phyloP scores from a whole-genome alignment of 805 yeast genomes.

The Metschnikowia anglica region DNA sequence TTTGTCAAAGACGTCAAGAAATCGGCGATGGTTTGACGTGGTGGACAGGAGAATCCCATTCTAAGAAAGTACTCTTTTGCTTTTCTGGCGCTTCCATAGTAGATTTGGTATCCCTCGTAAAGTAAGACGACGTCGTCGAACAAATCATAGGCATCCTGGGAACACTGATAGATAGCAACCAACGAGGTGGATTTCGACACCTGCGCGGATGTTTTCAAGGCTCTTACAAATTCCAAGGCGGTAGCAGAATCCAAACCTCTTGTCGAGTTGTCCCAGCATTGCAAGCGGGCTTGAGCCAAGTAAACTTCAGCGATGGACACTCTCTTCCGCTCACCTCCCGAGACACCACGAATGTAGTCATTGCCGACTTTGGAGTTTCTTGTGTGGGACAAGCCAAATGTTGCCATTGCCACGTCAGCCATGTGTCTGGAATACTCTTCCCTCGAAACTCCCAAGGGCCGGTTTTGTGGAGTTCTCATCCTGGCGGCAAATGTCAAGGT shows the following conservation, averaged over 20 bases:
- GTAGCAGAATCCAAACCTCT: conserved; percentile 70
- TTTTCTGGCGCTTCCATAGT: conserved; percentile 50
- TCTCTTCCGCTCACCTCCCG: conserved; percentile 72
- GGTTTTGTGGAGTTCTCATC: conserved; percentile 58
- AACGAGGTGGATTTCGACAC: conserved; percentile 52
- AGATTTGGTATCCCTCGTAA: conserved; percentile 60
- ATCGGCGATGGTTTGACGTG: conserved; percentile 66
- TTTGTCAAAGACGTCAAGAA: conserved; percentile 65
- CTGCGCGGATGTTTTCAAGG: conserved; percentile 54
- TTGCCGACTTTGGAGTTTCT: conserved; percentile 59
- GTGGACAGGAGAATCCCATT: conserved; percentile 62
- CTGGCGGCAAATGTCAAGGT: conserved; percentile 60
- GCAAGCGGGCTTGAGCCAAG: conserved; percentile 45
- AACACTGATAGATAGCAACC: conserved; percentile 66
- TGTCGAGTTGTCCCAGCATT: conserved; percentile 68
- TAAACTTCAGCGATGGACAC: conserved; percentile 66
- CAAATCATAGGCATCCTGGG: conserved; percentile 57
- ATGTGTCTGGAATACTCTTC: conserved; percentile 46
- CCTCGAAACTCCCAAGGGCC: conserved; percentile 54
- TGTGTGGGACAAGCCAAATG: conserved; percentile 53
- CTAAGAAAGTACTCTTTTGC: conserved; percentile 54
- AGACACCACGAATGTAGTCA: conserved; percentile 63
- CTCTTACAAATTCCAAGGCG: conserved; percentile 61
- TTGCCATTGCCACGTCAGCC: conserved; percentile 44
- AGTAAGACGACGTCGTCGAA: conserved; percentile 63